Base-by-base conservation (phyloP, 441 rosid species). In the Erysimum cheiri region DNA sequence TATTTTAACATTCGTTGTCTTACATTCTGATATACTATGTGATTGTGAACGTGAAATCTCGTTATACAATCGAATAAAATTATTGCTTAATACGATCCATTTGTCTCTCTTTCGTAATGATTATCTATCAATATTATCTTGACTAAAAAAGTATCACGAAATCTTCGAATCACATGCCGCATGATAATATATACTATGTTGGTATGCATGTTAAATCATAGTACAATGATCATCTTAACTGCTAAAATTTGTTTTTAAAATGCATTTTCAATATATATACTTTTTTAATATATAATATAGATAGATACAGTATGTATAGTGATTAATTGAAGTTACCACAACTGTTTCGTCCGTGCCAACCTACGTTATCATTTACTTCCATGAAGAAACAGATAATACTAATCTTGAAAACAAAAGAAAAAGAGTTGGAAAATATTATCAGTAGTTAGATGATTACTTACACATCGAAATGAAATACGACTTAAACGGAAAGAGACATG, bases 401-500 rank as follows among this genome's bases (percentile, higher is more conserved):
- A 56, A 17, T 56, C 28, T 56, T 33, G 6, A 40, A 14, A 28
- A 43, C 6, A 33, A 35, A 28, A 43, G 9, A 33, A 35, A 47
- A 68, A 53, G 31, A 61, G 55, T 47, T 55, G 13, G 54, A 48
- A 40, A 70, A 63, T 70, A 39, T 69, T 46, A 64, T 61, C 59
- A 68, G 46, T 43, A 49, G 56, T 40, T 75, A 62, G 71, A 62
- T 54, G 78, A 47, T 69, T 46, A 46, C 70, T 57, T 47, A n/a
- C 57, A 17, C 59, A 39, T 61, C 53, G 60, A 62, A 47, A 75
- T 58, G 61, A 64, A 76, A 76, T 62, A 36, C 33, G 68, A 58
- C 44, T 76, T 56, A 70, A 69, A 56, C 52, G 41, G 78, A 75
- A 48, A 69, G 55, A 52, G 78, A 75, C 70, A 4, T 44, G 33